phyloP scores from a whole-genome alignment of 345 rosid species.

The Garcia nutans region DNA sequence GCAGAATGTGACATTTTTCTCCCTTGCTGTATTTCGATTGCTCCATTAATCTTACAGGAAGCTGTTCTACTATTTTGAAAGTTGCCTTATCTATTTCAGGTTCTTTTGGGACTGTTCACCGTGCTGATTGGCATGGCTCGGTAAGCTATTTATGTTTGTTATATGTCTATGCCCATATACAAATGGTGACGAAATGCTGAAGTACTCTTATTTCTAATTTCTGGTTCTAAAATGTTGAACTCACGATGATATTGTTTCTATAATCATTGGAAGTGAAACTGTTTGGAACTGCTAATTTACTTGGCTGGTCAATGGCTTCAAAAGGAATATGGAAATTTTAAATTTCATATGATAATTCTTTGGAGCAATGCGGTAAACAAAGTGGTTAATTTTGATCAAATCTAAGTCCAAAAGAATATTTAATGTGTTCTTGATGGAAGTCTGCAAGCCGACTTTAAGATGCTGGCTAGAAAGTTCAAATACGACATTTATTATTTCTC shows the following conservation, averaged over 20 bases:
- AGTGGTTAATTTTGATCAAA: neutral
- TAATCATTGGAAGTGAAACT: neutral
- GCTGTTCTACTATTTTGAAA: constrained; percentile 24
- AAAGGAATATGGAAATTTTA: neutral
- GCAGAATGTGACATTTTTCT: neutral
- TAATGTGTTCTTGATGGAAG: too few species aligned
- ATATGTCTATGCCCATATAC: neutral
- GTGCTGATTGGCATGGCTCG: constrained; percentile 99
- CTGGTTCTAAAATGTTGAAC: neutral
- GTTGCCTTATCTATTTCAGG: constrained; percentile 55
- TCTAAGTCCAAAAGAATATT: neutral
- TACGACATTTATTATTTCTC: neutral
- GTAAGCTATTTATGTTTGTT: constrained; percentile 47
- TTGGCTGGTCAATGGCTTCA: neutral
- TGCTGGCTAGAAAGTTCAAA: neutral
- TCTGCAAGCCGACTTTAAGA: neutral
- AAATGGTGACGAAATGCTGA: neutral
- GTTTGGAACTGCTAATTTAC: neutral
- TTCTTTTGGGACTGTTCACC: constrained; percentile 98
- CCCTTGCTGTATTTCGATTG: constrained; percentile 5
- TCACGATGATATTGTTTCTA: neutral
- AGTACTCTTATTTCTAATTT: neutral
- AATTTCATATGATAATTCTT: neutral
- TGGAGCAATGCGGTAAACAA: neutral
- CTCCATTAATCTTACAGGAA: constrained; percentile 5